These are phyloP conservation scores for Aureobasidium sp. DNA, from an alignment of 2,329 filamentous ascomycete species.

Conservation along the genomic window DNA sequence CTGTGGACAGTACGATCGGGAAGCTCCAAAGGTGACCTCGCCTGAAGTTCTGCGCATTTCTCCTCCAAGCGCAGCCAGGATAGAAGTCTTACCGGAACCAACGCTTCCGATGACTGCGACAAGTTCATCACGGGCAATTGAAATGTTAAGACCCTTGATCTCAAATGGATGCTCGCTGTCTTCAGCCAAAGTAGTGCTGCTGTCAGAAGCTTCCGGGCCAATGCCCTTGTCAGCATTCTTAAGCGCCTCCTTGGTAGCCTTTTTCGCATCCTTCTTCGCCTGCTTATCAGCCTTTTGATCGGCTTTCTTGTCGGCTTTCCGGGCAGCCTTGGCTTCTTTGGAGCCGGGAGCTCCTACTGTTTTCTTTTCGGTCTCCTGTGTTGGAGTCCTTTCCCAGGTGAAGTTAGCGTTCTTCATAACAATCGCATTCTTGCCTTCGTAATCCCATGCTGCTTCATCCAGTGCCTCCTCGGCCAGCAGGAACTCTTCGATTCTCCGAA, in stretches of 20 bases:
- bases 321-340: slow-evolving; percentile 40
- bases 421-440: slow-evolving; percentile 50
- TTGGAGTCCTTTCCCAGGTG: slow-evolving; percentile 74
- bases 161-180: slow-evolving; percentile 62
- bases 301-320: slow-evolving; percentile 36
- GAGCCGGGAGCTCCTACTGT: slow-evolving; percentile 25
- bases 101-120: slow-evolving; percentile 84
- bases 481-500: slow-evolving; percentile 83
- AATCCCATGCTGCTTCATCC: slow-evolving; percentile 59
- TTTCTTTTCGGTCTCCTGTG: slow-evolving; percentile 33
- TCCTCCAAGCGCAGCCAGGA: slow-evolving; percentile 81
- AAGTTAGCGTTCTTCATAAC: slow-evolving; percentile 68
- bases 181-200: slow-evolving; percentile 51
- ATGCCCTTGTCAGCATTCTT: slow-evolving; percentile 20
- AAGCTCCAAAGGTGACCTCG: slow-evolving; percentile 67
- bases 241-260: slow-evolving; percentile 27
- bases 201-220: slow-evolving; percentile 20
- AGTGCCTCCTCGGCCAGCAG: slow-evolving; percentile 76
- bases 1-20: slow-evolving; percentile 85
- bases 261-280: slow-evolving; percentile 22
- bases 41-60: slow-evolving; percentile 85
- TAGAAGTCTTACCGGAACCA: slow-evolving; percentile 81
- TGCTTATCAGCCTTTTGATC: slow-evolving; percentile 31
- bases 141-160: slow-evolving; percentile 60
- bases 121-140: slow-evolving; percentile 66